These are phyloP conservation scores for Neocatenulostroma microsporum DNA, from an alignment of 2,329 filamentous ascomycete genomes.

Conservation along the genomic window DNA sequence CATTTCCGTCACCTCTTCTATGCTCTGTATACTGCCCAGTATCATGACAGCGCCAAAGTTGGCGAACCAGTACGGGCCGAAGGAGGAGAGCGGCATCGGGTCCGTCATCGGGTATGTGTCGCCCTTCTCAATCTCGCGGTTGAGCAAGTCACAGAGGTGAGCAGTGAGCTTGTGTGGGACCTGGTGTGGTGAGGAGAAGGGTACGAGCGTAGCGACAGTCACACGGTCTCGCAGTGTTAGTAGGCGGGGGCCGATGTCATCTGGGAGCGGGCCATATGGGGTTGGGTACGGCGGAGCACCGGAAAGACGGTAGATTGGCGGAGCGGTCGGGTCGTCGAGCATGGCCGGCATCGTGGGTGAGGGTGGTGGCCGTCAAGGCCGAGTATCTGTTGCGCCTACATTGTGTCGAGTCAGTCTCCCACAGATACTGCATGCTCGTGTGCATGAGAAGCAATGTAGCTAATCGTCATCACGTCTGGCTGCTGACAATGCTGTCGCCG, in stretches of 20 bases:
- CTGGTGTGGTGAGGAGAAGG: conserved; percentile 67
- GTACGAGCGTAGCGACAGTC: conserved; percentile 74
- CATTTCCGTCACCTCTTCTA: conserved; percentile 45
- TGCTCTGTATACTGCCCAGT: conserved; percentile 61
- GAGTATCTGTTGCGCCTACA: background rate
- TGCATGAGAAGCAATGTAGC: too few species aligned
- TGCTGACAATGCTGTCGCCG: too few species aligned
- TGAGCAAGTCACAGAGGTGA: conserved; percentile 76
- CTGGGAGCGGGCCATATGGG: conserved; percentile 55
- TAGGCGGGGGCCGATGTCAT: conserved; percentile 62
- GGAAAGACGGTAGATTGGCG: conserved; percentile 62
- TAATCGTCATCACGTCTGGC: too few species aligned
- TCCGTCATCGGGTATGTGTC: conserved; percentile 88
- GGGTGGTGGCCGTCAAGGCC: conserved; percentile 24
- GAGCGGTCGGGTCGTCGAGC: conserved; percentile 65
- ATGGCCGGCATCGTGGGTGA: conserved; percentile 59
- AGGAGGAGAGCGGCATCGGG: conserved; percentile 63
- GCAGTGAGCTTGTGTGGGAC: conserved; percentile 67
- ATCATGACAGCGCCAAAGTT: conserved; percentile 87
- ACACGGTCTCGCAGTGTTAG: conserved; percentile 77
- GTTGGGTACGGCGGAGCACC: conserved; percentile 59
- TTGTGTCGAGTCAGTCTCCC: too few species aligned
- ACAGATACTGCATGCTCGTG: too few species aligned
- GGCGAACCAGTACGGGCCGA: conserved; percentile 81
- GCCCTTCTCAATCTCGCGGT: conserved; percentile 83